Evolutionary conservation across 139 green algal species (phyloP), one percentile per base, ranked within the genome.

Genomic region (Haematococcus lacustris): DNA sequence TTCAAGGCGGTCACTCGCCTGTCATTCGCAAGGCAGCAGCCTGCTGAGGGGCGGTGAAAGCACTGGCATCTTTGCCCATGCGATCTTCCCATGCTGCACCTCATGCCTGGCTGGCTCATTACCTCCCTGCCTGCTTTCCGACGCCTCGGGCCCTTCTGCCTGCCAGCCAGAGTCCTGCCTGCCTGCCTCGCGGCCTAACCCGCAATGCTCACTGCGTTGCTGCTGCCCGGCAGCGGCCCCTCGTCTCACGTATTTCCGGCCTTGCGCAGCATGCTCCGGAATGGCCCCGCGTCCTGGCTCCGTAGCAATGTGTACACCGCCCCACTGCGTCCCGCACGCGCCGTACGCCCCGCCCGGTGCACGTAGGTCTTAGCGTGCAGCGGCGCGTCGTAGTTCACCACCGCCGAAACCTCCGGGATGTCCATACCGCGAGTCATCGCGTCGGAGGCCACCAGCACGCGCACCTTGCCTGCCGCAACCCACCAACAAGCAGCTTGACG

Each of bases 301-400:
- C 86, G 83, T 38, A 98, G 76, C 39, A 98, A 73, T 0, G 88
- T 93, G 78, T 88, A 88, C 53, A 89, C 88, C 3, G 68, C 38
- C 0, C 90, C 90, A 1, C 41, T 4, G 5, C 75, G 70, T 17
- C 91, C 91, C 13, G 91, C 92, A n/a, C 92, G 79, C 0, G 92
- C 92, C 3, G 91, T 96, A 41, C 92, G 87, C 1, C 92, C 92
- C 0, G 88, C 89, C 2, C 80, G 68, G 70, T 89, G 84, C 41
- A 88, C 80, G 50, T 90, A 90, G 9, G 81, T 88, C 73, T 97
- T 98, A 3, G 87, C 80, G 70, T 97, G 94, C 38, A 89, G 78
- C 5, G 94, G 94, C 0, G 85, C 81, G 64, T 97, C 92, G 70
- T 97, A 97, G 75, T 94, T 97, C 17, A 97, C 70, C 23, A 97